These are phyloP conservation scores for Plasmodium yoelii DNA, from an alignment of 169 alveolate species.

Conservation along the genomic window DNA sequence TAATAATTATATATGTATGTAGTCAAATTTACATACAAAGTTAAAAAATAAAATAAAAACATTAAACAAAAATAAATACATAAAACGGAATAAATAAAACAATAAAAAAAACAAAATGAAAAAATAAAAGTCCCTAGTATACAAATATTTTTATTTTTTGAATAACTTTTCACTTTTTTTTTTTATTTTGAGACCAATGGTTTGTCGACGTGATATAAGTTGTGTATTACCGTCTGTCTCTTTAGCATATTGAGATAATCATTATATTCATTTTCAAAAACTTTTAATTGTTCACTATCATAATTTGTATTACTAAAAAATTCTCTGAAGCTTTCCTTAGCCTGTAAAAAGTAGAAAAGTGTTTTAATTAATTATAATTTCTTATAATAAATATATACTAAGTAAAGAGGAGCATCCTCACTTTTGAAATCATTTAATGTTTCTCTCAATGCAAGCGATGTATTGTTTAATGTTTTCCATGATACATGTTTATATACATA, in stretches of 20 bases:
- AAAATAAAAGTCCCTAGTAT: background rate
- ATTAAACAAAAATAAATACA: too few relatives aligned
- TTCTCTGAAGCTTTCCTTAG: constrained; percentile 71
- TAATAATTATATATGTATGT: too few relatives aligned
- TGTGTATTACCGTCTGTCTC: constrained; percentile 72
- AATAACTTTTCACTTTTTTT: background rate
- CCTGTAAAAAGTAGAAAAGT: constrained; percentile 33
- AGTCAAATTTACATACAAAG: too few relatives aligned
- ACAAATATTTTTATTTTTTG: background rate
- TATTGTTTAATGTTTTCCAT: too few relatives aligned
- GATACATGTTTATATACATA: too few relatives aligned
- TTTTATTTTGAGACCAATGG: constrained; percentile 68
- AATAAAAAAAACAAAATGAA: background rate
- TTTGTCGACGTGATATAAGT: constrained; percentile 73
- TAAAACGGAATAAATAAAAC: background rate
- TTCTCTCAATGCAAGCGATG: too few relatives aligned
- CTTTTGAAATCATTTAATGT: too few relatives aligned
- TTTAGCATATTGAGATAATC: constrained; percentile 71
- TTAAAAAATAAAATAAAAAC: too few relatives aligned
- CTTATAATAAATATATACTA: too few relatives aligned
- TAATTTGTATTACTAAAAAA: constrained; percentile 40
- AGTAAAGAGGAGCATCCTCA: too few relatives aligned
- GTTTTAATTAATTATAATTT: background rate
- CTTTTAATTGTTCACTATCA: constrained; percentile 45
- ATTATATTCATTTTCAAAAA: constrained; percentile 57